These are phyloP conservation scores for Stenocarpella maydis DNA, from an alignment of 2,329 filamentous ascomycete genomes.

Conservation along the genomic window DNA sequence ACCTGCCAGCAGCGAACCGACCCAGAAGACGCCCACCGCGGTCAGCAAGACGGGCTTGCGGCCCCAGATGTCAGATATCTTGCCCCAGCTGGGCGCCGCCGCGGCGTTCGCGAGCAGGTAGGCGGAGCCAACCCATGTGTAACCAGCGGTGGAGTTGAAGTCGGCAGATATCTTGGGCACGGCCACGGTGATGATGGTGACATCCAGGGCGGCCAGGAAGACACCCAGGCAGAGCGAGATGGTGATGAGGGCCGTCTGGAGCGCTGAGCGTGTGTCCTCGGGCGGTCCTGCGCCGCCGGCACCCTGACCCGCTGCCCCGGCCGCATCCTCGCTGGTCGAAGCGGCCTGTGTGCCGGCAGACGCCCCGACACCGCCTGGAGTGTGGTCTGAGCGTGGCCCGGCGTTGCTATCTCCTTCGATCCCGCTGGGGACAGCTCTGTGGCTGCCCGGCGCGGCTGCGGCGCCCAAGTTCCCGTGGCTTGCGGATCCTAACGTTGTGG, in stretches of 20 bases:
- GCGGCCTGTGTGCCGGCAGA: not conserved
- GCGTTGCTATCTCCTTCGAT: not conserved
- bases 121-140: constrained; percentile 80
- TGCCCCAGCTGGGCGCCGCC: constrained; percentile 75
- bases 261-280: constrained; percentile 42
- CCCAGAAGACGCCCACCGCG: constrained; percentile 59
- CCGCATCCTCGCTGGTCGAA: not conserved
- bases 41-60: constrained; percentile 61
- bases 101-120: constrained; percentile 76
- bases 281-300: constrained; percentile 33
- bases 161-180: constrained; percentile 67
- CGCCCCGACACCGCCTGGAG: not conserved
- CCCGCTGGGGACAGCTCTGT: not conserved
- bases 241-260: constrained; percentile 48
- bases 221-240: constrained; percentile 50
- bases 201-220: constrained; percentile 57
- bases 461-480: not conserved
- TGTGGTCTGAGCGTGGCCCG: not conserved
- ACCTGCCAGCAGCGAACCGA: constrained; percentile 59
- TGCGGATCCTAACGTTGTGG: not conserved
- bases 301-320: not conserved
- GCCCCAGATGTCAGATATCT: constrained; percentile 66
- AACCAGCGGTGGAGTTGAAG: constrained; percentile 70
- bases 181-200: constrained; percentile 68
- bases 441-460: not conserved